These are phyloP conservation scores for Aspergillus sp. DNA, from an alignment of 2,329 filamentous ascomycete species.

Conservation along the genomic window DNA sequence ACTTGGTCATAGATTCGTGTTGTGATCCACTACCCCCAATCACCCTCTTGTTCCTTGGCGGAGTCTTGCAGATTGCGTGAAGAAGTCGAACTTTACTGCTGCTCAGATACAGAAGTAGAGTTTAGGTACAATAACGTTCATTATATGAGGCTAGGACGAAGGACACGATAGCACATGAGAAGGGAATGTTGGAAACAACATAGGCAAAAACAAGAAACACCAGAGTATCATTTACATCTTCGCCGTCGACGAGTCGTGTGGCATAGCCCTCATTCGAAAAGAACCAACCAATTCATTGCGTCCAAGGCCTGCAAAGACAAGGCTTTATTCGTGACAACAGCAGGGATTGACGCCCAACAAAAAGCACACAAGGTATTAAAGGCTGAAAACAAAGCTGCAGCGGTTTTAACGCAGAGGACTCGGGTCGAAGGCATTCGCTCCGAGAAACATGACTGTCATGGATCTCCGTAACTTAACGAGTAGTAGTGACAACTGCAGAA, in stretches of 20 bases:
- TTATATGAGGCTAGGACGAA: conserved; percentile 29
- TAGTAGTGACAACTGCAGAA: conserved; percentile 48
- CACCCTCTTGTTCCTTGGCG: neutral
- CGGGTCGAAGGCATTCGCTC: conserved; percentile 37
- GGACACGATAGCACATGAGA: conserved; percentile 23
- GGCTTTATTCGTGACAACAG: conserved; percentile 36
- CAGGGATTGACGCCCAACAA: conserved; percentile 40
- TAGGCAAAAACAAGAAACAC: conserved; percentile 41
- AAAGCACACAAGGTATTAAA: conserved; percentile 43
- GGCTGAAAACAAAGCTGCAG: conserved; percentile 39
- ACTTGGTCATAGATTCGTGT: neutral
- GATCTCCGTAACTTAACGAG: conserved; percentile 40
- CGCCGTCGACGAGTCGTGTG: conserved; percentile 34
- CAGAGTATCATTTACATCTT: conserved; percentile 51
- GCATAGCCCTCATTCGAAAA: conserved; percentile 30
- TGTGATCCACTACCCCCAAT: neutral
- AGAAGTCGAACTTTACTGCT: neutral
- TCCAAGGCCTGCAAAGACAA: conserved; percentile 33
- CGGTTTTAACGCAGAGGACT: conserved; percentile 38
- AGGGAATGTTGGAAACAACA: conserved; percentile 28
- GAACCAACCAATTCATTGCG: conserved; percentile 33
- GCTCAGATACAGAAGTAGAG: neutral
- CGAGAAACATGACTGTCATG: conserved; percentile 34
- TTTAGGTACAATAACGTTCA: conserved; percentile 20
- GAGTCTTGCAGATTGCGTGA: neutral